These are phyloP conservation scores for Daucus carota DNA, from an alignment of 129 eudicot genomes.

Conservation along the genomic window DH1_v3.0 NC_030388.2:29103001-29103500, in stretches of 20 bases:
- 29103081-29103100: conserved; percentile 40
- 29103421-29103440: conserved; percentile 70
- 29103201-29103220: conserved; percentile 18
- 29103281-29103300: conserved; percentile 9
- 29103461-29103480: conserved; percentile 43
- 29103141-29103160: conserved; percentile 87
- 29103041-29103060: conserved; percentile 43
- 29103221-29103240: conserved; percentile 22
- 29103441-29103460: conserved; percentile 57
- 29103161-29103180: conserved; percentile 57
- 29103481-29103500: conserved; percentile 57
- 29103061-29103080: conserved; percentile 30
- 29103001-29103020: conserved; percentile 32
- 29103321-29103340: neutral
- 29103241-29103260: conserved; percentile 22
- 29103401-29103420: conserved; percentile 60
- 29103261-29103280: conserved; percentile 31
- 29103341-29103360: neutral
- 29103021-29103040: conserved; percentile 42
- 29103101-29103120: conserved; percentile 93
- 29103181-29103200: conserved; percentile 21
- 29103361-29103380: neutral
- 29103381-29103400: conserved; percentile 1
- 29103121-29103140: conserved; percentile 83
- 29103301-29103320: neutral